Conservation (phyloP, 78 protist genomes). For the Planoprotostelium fungivorum region DNA sequence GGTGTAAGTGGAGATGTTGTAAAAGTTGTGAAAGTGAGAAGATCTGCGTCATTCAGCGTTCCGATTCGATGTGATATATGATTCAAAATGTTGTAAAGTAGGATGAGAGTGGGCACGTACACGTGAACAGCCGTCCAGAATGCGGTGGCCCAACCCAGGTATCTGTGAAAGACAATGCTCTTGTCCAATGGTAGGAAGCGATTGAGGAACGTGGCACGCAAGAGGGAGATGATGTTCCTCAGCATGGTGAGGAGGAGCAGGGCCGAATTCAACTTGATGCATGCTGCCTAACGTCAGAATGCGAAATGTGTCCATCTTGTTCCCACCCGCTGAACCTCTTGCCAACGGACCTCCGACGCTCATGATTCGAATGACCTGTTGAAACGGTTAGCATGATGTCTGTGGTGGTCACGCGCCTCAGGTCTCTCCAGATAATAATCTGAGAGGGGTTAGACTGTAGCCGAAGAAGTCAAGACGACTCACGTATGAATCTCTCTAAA, state of each 20-base stretch:
- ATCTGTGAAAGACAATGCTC: conserved; percentile 71
- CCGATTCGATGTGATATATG: background rate
- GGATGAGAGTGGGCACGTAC: background rate
- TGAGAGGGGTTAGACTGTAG: background rate
- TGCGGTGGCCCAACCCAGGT: conserved; percentile 57
- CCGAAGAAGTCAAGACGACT: background rate
- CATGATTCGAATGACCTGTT: background rate
- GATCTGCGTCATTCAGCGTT: background rate
- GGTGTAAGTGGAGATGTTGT: background rate
- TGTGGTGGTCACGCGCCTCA: background rate
- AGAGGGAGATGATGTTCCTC: conserved; percentile 60
- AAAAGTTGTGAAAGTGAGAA: conserved; percentile 6
- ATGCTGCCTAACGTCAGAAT: conserved; percentile 58
- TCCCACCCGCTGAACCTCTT: background rate
- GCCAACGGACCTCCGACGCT: background rate
- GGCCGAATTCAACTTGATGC: conserved; percentile 64
- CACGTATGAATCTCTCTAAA: conserved; percentile 8
- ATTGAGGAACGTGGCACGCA: conserved; percentile 27
- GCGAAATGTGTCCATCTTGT: conserved; percentile 25
- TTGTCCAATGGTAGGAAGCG: conserved; percentile 75
- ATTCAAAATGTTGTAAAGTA: background rate
- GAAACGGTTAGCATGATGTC: too few species aligned
- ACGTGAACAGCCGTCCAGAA: conserved; percentile 44
- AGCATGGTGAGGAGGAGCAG: conserved; percentile 73
- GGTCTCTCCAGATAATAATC: conserved; percentile 1